Percentiles rank a stretch among this genome's conserved stretches.
Evolutionary conservation across 1,284 basidiomycete species (phyloP).

Genomic region (Ustilago nuda): DNA sequence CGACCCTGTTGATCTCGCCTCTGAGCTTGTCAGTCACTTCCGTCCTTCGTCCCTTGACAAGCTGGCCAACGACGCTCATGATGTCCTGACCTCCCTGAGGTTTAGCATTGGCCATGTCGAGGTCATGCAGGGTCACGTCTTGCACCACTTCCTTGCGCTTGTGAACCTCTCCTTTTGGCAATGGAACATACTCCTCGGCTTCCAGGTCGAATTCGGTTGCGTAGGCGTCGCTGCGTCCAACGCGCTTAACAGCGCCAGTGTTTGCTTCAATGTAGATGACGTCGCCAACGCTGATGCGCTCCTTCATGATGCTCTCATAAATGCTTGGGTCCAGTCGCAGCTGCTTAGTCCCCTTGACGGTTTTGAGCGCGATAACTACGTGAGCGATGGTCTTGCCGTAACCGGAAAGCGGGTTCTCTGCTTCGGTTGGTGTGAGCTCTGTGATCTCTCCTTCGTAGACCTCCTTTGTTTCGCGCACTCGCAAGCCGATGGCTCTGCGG

Average conservation of each 20-base stretch:
- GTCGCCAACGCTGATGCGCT: constrained; percentile 95
- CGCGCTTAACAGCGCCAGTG: constrained; percentile 96
- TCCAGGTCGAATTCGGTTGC: constrained; percentile 98
- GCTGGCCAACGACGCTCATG: constrained; percentile 98
- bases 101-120: constrained; percentile 95
- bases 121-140: constrained; percentile 94
- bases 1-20: constrained; percentile 97
- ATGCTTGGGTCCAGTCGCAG: constrained; percentile 92
- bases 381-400: constrained; percentile 99
- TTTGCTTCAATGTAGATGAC: constrained; percentile 96
- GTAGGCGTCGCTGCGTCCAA: constrained; percentile 96
- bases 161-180: constrained; percentile 98
- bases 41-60: constrained; percentile 92
- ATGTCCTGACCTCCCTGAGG: constrained; percentile 96
- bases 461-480: constrained; percentile 85
- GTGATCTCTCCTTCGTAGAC: constrained; percentile 99
- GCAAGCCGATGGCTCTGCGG: constrained; percentile 86
- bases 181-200: constrained; percentile 95
- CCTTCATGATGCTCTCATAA: constrained; percentile 97
- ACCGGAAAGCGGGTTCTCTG: constrained; percentile 73
- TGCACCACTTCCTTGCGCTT: constrained; percentile 97
- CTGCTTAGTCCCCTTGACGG: constrained; percentile 98
- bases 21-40: constrained; percentile 97
- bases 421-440: constrained; percentile 88
- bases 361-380: constrained; percentile 95